These are phyloP conservation scores for Fusarium marasasianum DNA, from an alignment of 2,329 filamentous ascomycete genomes.

Conservation along the genomic window DNA sequence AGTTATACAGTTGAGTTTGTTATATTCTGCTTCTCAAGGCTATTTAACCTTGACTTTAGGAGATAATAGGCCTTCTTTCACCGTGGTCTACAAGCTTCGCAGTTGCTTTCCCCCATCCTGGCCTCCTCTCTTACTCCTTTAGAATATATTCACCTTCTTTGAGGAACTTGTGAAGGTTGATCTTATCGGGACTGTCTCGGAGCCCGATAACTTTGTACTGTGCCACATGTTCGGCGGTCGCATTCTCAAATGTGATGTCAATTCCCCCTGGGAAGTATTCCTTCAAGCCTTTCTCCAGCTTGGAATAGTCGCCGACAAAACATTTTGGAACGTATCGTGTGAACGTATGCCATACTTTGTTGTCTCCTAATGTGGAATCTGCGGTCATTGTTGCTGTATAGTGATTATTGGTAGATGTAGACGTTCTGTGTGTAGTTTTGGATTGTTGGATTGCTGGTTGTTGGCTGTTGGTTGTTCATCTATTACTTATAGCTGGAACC, in stretches of 20 bases:
- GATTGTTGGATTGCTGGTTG: too few species aligned
- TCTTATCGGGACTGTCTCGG: neutral
- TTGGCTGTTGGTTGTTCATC: too few species aligned
- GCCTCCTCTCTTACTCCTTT: accelerated
- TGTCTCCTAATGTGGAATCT: too few species aligned
- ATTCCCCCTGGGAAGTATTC: neutral
- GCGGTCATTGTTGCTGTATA: too few species aligned
- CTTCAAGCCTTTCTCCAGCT: too few species aligned
- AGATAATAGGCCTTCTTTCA: too few species aligned
- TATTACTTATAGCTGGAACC: too few species aligned
- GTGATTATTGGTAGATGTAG: too few species aligned
- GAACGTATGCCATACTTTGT: too few species aligned
- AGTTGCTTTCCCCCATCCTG: neutral
- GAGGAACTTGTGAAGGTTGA: neutral
- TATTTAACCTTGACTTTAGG: neutral
- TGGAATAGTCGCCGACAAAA: too few species aligned
- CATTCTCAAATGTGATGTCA: neutral
- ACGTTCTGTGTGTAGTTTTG: too few species aligned
- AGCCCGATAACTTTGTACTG: neutral
- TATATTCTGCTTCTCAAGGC: accelerated
- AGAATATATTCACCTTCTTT: neutral
- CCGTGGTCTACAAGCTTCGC: neutral
- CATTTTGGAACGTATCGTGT: too few species aligned
- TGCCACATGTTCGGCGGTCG: neutral
- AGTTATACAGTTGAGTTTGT: neutral